Percentiles rank a stretch among this genome's conserved stretches.
These are phyloP conservation scores for Mangifera indica DNA, from an alignment of 345 rosid species.

Conservation along the genomic window DNA sequence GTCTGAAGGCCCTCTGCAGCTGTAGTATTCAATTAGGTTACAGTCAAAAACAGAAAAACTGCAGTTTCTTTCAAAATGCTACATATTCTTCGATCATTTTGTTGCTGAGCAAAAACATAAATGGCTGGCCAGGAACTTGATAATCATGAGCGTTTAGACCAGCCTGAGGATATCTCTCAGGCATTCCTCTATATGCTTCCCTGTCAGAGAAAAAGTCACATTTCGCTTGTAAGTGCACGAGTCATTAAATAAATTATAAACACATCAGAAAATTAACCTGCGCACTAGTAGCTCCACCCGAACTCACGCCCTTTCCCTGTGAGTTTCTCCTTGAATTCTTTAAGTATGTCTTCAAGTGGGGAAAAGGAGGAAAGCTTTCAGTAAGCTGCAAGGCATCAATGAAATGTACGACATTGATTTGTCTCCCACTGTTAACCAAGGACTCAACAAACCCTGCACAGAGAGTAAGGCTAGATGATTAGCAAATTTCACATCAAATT, in stretches of 20 bases:
- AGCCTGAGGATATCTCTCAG: slow-evolving; percentile 39
- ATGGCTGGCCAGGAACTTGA: slow-evolving; percentile 37
- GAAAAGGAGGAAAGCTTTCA: slow-evolving; percentile 52
- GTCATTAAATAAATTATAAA: too few species aligned
- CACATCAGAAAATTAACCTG: slow-evolving; percentile 41
- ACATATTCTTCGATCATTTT: too few species aligned
- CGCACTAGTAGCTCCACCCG: slow-evolving; percentile 28
- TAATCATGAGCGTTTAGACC: slow-evolving; percentile 33
- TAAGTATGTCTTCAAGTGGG: slow-evolving; percentile 49
- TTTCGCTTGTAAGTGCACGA: too few species aligned
- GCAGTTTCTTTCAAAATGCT: too few species aligned
- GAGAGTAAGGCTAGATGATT: too few species aligned
- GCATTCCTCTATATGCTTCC: slow-evolving; percentile 26
- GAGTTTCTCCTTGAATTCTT: too few species aligned
- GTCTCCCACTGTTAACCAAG: slow-evolving; percentile 44
- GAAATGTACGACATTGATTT: slow-evolving; percentile 56
- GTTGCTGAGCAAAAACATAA: too few species aligned
- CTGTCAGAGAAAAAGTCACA: slow-evolving; percentile 26
- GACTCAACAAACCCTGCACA: too few species aligned
- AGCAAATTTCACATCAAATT: too few species aligned
- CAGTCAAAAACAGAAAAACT: too few species aligned
- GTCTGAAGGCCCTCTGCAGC: too few species aligned
- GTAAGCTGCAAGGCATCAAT: slow-evolving; percentile 53
- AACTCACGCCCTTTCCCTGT: slow-evolving; percentile 41
- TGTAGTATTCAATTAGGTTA: too few species aligned